These are phyloP conservation scores for Phytophthora cajani DNA, from an alignment of 352 stramenopile species.

Conservation along the genomic window DNA sequence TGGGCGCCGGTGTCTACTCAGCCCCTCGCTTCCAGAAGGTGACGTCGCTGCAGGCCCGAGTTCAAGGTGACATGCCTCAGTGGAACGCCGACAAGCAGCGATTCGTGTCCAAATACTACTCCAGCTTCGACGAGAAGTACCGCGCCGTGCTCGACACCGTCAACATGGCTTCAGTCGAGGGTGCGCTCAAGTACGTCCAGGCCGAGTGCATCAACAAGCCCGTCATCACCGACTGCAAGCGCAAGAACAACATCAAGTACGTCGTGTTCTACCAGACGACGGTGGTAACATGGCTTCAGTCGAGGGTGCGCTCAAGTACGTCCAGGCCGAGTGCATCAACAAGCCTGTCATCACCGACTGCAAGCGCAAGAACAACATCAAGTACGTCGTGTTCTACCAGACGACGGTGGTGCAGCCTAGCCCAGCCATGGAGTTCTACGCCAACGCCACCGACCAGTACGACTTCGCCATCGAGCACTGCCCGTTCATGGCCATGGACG, in stretches of 20 bases:
- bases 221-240: constrained; percentile 46
- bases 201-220: constrained; percentile 66
- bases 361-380: constrained; percentile 50
- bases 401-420: constrained; percentile 59
- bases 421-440: constrained; percentile 55
- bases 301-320: constrained; percentile 68
- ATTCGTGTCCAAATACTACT: constrained; percentile 50
- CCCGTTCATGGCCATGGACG: constrained; percentile 65
- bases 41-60: constrained; percentile 53
- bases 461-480: constrained; percentile 55
- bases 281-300: constrained; percentile 60
- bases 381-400: constrained; percentile 73
- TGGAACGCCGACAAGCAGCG: constrained; percentile 44
- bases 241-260: constrained; percentile 61
- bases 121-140: constrained; percentile 50
- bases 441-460: constrained; percentile 35
- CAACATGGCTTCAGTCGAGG: constrained; percentile 62
- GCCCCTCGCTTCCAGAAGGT: constrained; percentile 40
- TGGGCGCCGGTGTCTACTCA: background rate
- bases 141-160: constrained; percentile 54
- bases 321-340: constrained; percentile 72
- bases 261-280: constrained; percentile 73
- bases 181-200: constrained; percentile 67
- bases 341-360: constrained; percentile 28
- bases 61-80: constrained; percentile 55